Percentiles rank a stretch among this genome's conserved stretches.
phyloP scores from a whole-genome alignment of 2,329 filamentous ascomycete species.

The Alternaria infectoria region DNA sequence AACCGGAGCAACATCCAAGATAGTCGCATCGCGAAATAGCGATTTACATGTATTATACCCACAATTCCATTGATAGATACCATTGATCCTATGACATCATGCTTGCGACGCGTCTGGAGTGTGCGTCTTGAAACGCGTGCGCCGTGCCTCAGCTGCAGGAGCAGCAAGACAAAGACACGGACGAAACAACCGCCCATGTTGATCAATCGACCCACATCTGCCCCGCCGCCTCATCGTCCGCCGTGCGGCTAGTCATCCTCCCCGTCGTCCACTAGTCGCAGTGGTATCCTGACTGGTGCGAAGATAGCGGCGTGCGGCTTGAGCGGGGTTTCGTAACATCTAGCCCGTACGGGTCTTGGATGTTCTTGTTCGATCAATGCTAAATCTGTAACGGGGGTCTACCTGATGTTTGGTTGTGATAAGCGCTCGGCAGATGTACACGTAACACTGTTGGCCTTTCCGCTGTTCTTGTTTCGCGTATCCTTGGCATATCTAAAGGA shows the following conservation, averaged over 20 bases:
- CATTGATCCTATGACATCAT: constrained; percentile 14
- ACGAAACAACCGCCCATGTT: constrained; percentile 11
- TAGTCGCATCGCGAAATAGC: constrained; percentile 5
- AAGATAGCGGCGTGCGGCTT: constrained; percentile 1
- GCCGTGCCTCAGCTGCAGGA: neutral
- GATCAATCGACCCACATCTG: neutral
- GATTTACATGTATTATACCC: neutral
- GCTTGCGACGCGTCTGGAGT: neutral
- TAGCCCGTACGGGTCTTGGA: neutral
- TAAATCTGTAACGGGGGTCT: constrained; percentile 1
- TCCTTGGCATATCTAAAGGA: constrained; percentile 10
- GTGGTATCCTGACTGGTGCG: constrained; percentile 1
- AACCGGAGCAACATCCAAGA: neutral
- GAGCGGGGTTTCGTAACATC: constrained; percentile 2
- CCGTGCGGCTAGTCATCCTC: constrained; percentile 3
- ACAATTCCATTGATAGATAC: neutral
- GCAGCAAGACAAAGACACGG: neutral
- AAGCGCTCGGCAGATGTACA: constrained; percentile 10
- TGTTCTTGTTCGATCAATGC: neutral
- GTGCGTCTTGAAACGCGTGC: neutral
- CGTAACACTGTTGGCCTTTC: constrained; percentile 7
- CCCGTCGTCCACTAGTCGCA: neutral
- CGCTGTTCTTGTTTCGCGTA: constrained; percentile 12
- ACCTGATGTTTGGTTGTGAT: neutral
- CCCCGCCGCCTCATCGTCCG: neutral